Base-by-base conservation (phyloP, 2,329 filamentous ascomycete species). In the Talaromyces sp. region DNA sequence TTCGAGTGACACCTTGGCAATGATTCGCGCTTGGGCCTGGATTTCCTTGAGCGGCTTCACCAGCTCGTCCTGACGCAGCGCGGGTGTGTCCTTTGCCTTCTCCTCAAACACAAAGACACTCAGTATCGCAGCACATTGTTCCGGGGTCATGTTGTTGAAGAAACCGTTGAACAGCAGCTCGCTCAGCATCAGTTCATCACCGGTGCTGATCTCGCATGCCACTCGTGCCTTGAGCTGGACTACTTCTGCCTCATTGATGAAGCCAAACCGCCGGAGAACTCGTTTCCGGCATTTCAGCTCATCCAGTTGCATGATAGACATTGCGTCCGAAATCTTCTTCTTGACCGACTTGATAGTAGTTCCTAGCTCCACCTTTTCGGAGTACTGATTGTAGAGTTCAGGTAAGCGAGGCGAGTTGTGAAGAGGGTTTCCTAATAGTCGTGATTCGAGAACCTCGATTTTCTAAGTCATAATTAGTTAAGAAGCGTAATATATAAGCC, bases 91-190 rank as follows among this genome's bases (percentile, higher is more conserved):
- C 69, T 94, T 90, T 55, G 91, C 88, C 82, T 96, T 96, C 79
- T 99, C 95, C 72, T 99, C 96, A 68, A 98, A 97, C 66, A 99
- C 95, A 79, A 99, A 98, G 72, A 91, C 93, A 69, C 91, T 96
- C 63, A 99, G 83, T 5, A 93, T 87, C 0, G 94, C 86, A 1
- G 95, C 95, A 69, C 89, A 91, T 67, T 94, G 85, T 75, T 98
- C 94, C 0, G 95, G 92, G 0, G 88, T 88, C 51, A 98, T 81
- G 72, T 97, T 93, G 73, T 98, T 99, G 84, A 99, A 99, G 83
- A 97, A 98, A 44, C 93, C 87, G 75, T 98, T 96, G 77, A 99
- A 98, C 0, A 99, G 84, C 31, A 99, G 83, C 76, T 99, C 95
- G 12, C 91, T 92, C 5, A 99, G 84, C 66, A 99, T 87, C 50